phyloP scores from a whole-genome alignment of 2,329 filamentous ascomycete genomes.

The Fusarium foetens region DNA sequence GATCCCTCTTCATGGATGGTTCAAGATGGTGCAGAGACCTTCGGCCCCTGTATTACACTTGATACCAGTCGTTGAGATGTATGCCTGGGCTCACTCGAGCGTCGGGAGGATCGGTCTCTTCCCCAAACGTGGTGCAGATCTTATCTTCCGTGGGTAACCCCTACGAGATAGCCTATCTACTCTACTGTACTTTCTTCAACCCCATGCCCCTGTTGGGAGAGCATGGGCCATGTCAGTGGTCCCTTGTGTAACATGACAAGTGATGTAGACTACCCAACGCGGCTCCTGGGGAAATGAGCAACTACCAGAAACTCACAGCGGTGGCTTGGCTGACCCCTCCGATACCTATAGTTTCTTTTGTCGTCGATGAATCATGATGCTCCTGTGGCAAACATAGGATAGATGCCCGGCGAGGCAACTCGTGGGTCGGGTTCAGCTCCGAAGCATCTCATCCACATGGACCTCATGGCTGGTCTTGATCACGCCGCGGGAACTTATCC shows the following conservation, averaged over 20 bases:
- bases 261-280: background rate
- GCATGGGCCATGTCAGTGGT: background rate
- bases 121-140: background rate
- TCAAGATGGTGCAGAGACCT: background rate
- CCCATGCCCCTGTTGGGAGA: background rate
- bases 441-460: background rate
- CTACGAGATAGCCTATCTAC: slow-evolving; percentile 4
- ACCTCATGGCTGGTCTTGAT: background rate
- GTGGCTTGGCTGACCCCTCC: background rate
- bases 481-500: slow-evolving; percentile 1
- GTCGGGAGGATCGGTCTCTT: background rate
- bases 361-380: background rate
- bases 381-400: background rate
- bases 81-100: background rate
- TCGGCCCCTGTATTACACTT: background rate
- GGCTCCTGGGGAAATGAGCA: slow-evolving; percentile 1
- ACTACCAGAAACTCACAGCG: background rate
- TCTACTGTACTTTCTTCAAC: background rate
- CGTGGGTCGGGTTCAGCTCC: background rate
- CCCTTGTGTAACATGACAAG: slow-evolving; percentile 19
- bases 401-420: background rate
- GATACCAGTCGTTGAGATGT: background rate
- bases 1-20: background rate
- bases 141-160: background rate
- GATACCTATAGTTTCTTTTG: background rate